Percentiles rank a stretch among this genome's conserved stretches.
Evolutionary conservation across 2,329 filamentous ascomycete genomes (phyloP).

Genomic region (Fusarium napiforme): DNA sequence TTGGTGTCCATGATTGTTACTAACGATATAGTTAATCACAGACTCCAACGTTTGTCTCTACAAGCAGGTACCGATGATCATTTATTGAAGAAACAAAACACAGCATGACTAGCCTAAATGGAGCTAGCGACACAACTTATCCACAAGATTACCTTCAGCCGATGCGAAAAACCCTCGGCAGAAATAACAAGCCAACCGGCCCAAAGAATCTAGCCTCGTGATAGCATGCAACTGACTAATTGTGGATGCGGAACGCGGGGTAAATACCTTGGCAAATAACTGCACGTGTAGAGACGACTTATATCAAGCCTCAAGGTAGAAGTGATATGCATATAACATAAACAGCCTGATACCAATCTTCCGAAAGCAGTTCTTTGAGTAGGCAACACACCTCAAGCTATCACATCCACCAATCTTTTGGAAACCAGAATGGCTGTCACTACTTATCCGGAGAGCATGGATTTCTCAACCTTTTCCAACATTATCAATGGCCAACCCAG

Average conservation of each 20-base stretch:
- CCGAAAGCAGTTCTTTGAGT: too few relatives aligned
- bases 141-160: background rate
- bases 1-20: background rate
- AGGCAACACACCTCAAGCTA: background rate
- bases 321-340: background rate
- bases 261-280: background rate
- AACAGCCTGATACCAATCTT: background rate
- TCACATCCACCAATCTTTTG: background rate
- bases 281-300: background rate
- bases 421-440: background rate
- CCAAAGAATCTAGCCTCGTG: background rate
- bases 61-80: background rate
- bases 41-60: background rate
- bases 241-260: background rate
- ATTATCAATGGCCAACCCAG: background rate
- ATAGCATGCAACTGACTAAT: background rate
- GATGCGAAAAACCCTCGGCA: background rate
- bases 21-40: background rate
- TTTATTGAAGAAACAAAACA: background rate
- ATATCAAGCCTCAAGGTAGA: background rate
- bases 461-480: constrained; percentile 4
- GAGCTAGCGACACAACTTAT: background rate
- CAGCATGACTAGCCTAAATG: background rate
- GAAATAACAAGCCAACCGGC: background rate
- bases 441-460: background rate